Conservation (phyloP, 2,329 filamentous ascomycete genomes). For the Stachybotrys chartarum region DNA sequence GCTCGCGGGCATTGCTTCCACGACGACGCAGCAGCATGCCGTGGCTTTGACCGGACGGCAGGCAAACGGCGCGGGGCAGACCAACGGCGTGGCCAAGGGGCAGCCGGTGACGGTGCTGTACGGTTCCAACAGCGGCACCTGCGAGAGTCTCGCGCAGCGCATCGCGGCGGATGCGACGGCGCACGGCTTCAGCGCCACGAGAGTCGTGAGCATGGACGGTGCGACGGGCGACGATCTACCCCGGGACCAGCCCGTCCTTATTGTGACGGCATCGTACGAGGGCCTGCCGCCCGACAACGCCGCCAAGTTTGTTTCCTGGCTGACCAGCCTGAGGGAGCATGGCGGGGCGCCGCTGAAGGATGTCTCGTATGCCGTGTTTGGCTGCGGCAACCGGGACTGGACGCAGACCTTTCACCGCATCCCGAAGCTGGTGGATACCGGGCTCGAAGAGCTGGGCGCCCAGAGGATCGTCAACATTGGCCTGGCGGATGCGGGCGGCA, state of each 20-base stretch:
- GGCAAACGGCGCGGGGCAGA: not conserved
- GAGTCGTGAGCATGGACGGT: slow-evolving; percentile 48
- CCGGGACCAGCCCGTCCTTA: slow-evolving; percentile 47
- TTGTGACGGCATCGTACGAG: slow-evolving; percentile 64
- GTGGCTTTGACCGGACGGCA: not conserved
- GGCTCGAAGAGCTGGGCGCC: slow-evolving; percentile 25
- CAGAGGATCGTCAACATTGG: slow-evolving; percentile 32
- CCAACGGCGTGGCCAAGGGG: slow-evolving; percentile 5
- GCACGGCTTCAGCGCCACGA: slow-evolving; percentile 46
- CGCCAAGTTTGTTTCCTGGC: slow-evolving; percentile 56
- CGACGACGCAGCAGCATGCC: not conserved
- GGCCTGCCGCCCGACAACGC: slow-evolving; percentile 66
- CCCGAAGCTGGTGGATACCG: slow-evolving; percentile 48
- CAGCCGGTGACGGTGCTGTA: slow-evolving; percentile 53
- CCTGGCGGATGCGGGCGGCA: slow-evolving; percentile 46
- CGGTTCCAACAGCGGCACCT: slow-evolving; percentile 64
- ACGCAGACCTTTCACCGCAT: slow-evolving; percentile 53
- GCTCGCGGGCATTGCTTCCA: slow-evolving; percentile 11
- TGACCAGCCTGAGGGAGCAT: slow-evolving; percentile 38
- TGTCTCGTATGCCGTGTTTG: slow-evolving; percentile 59
- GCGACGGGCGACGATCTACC: slow-evolving; percentile 48
- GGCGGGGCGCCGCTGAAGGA: slow-evolving; percentile 36
- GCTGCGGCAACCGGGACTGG: slow-evolving; percentile 54
- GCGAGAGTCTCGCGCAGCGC: slow-evolving; percentile 55
- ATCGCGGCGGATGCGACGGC: slow-evolving; percentile 46